Base-by-base conservation (phyloP, 257 asterid species). In the Jacaranda copaia region DNA sequence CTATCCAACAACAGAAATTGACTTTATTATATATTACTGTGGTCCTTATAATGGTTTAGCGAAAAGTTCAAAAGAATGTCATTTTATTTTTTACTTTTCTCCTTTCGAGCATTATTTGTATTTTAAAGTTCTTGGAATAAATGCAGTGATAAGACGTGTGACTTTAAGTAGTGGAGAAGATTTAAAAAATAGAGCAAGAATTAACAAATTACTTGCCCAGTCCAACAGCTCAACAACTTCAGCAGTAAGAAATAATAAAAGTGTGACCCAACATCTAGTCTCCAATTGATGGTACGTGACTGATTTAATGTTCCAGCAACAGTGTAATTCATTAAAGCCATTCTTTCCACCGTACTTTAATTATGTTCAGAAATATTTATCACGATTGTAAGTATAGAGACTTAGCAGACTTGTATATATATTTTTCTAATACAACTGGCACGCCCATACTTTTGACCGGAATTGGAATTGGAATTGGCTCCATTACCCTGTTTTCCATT, bases 291-390 rank as follows among this genome's bases (percentile, higher is more conserved):
- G 63, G 63, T 62, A 52, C 49, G 7, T 36, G 16, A 70, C 35
- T 52, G 35, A 14, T 69, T 32, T 48, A 19, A 72, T 10, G 19
- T 57, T 8, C 6, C 35, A 43, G 45, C 57, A 9, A 18, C 16
- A 25, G 5, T 57, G 5, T 19, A 18, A 25, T 68, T 69, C 59
- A 48, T 16, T 68, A 32, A 77, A 68, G 77, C 46, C 65, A 61
- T 45, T 16, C 12, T 25, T 72, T 16, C 77, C 35, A 39, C 25
- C 11, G 42, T 18, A 19, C 49, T 62, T 60, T 51, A 52, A 52
- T 75, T 52, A 52, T 71, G 68, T 25, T 25, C 18, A 19, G 46
- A 56, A 73, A 73, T 73, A 73, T 58, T 35, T 73, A 49, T 57
- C 45, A 58, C 46, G 25, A 53, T 5, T 53, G 6, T 25, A 25